Evolutionary conservation across 495 filamentous ascomycete genomes (phyloP).

Genomic region (Penicillium paxilli): DNA sequence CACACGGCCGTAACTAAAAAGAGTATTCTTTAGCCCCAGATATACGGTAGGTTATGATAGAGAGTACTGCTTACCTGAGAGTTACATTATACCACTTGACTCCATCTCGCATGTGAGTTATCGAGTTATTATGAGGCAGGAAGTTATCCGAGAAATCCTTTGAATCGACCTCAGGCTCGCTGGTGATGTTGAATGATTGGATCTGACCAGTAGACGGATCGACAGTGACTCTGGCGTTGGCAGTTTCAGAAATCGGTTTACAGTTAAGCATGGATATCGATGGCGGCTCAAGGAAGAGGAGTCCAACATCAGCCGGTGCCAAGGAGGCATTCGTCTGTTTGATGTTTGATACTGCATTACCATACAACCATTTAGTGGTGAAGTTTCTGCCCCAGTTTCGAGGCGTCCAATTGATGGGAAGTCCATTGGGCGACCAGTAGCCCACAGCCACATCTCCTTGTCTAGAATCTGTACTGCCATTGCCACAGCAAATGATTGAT

Average conservation of each 20-base stretch:
- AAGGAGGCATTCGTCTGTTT: not conserved
- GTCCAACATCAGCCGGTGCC: not conserved
- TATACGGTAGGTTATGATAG: not conserved
- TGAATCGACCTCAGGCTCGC: conserved; percentile 6
- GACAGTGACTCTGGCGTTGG: conserved; percentile 29
- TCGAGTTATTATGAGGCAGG: conserved; percentile 13
- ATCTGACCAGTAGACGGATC: conserved; percentile 29
- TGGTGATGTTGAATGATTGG: conserved; percentile 24
- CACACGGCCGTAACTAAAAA: conserved; percentile 30
- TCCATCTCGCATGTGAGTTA: not conserved
- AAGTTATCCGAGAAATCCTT: conserved; percentile 31
- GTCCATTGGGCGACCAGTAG: conserved; percentile 27
- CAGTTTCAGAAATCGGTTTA: conserved; percentile 30
- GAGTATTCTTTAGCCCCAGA: not conserved
- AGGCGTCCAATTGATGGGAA: not conserved
- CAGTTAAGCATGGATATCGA: conserved; percentile 32
- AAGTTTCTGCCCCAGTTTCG: conserved; percentile 27
- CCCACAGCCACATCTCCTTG: conserved; percentile 20
- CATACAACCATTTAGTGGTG: conserved; percentile 34
- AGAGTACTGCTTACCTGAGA: conserved; percentile 10
- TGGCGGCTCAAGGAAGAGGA: conserved; percentile 23
- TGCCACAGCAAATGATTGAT: conserved; percentile 30
- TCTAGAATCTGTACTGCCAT: conserved; percentile 18
- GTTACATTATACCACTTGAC: conserved; percentile 15
- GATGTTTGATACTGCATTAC: conserved; percentile 11